phyloP scores from a whole-genome alignment of 75 land plant species.

The Larix kaempferi region DNA sequence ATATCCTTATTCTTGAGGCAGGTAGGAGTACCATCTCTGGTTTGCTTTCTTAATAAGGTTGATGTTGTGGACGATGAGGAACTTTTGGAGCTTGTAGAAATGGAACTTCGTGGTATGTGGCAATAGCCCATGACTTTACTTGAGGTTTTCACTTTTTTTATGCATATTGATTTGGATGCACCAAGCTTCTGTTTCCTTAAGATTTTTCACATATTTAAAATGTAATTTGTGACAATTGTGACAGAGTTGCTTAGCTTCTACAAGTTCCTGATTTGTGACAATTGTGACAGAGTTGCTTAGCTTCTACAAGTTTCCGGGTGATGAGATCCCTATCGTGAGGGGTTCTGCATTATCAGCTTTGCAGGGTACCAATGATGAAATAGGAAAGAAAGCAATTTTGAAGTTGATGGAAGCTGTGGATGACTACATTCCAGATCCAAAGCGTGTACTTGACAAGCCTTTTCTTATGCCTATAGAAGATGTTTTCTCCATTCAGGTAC shows the following conservation, averaged over 20 bases:
- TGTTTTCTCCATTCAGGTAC: slow-evolving; percentile 96
- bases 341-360: slow-evolving; percentile 94
- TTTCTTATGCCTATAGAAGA: slow-evolving; percentile 98
- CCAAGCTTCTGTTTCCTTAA: too few species aligned
- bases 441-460: slow-evolving; percentile 87
- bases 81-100: slow-evolving; percentile 91
- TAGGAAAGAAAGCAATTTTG: slow-evolving; percentile 83
- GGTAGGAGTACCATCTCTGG: slow-evolving; percentile 96
- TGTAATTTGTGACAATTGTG: too few species aligned
- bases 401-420: slow-evolving; percentile 96
- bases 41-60: slow-evolving; percentile 91
- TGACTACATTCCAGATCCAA: slow-evolving; percentile 92
- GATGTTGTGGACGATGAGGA: slow-evolving; percentile 95
- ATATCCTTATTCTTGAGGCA: slow-evolving; percentile 19
- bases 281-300: slow-evolving; percentile 69
- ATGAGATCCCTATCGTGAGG: slow-evolving; percentile 92
- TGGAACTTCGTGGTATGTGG: slow-evolving; percentile 85
- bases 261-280: background rate
- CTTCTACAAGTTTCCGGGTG: slow-evolving; percentile 99
- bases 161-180: too few species aligned
- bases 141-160: background rate
- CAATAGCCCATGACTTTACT: background rate
- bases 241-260: too few species aligned
- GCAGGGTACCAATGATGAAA: slow-evolving; percentile 89
- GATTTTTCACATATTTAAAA: too few species aligned